Base-by-base conservation (phyloP, 805 yeast genomes). In the Ogataea paraovalis region DNA sequence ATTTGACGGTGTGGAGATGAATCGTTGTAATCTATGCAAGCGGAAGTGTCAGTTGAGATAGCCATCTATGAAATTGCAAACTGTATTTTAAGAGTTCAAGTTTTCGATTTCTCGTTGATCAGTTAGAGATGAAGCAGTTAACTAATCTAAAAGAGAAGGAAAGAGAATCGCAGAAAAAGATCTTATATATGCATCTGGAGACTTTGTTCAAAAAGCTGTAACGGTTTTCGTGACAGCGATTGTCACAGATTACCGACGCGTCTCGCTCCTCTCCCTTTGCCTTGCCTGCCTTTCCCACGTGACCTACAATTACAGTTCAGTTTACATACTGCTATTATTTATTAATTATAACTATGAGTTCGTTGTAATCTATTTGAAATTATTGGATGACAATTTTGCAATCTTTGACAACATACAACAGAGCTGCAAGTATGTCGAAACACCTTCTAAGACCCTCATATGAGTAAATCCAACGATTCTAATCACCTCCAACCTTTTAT, bases 371-470 rank as follows among this genome's bases (percentile, higher is more conserved):
- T 18, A 23, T 21, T 39, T 32, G 16, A 37, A 42, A 19, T 16
- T 16, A 16, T 43, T 50, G 12, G 39, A 19, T 7, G 50, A 42
- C 10, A 51, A 41, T 18, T 70, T 70, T 50, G 72, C 64, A 21
- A 78, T 65, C 57, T 74, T 83, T 19, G 96, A 85, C 41, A 89
- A 68, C 71, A 94, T 73, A 6, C 96, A 95, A 43, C 89, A 83
- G 52, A 94, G 67, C 62, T 94, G 99, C 50, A 94, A 69, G 62
- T 85, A 85, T 0, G 96, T 82, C 10, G 89, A 80, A 3, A 94
- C 96, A 53, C 99, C 99, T 67, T 94, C 98, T 42, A 94, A 71
- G 2, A 94, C 83, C 51, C 97, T 73, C 91, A 94, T 84, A 62
- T 94, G 99, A 1, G 89, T 80, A 52, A 86, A 80, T 4, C 99